Base-by-base conservation (phyloP, 148 eudicot species). In the Spergularia marina region DNA sequence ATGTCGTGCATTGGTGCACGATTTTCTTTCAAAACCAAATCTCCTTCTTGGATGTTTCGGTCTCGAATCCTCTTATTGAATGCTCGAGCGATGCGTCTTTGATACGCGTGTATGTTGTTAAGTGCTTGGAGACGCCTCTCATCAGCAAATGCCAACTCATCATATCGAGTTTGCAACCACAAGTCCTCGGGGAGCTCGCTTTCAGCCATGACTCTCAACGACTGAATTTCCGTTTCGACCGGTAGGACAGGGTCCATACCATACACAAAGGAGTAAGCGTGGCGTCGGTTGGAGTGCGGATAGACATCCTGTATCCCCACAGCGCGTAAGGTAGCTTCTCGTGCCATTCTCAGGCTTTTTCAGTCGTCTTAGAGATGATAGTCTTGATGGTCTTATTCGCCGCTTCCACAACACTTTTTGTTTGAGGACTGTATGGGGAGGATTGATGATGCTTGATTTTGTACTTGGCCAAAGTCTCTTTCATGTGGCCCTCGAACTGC, bases 261-360 rank as follows among this genome's bases (percentile, higher is more conserved):
- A 12, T 39, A 65, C 6, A 65, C 20, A 7, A 65, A 18, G 4
- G 13, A 40, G 53, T 67, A 67, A 3, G 70, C n/a, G 70, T 2
- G 70, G 41, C 0, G 54, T 47, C 51, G 7, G 47, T 65, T 13
- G 68, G 47, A 15, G 49, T 65, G 5, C 21, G 10, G 8, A 67
- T 67, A 1, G 70, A 67, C 0, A 12, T 40, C n/a, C 16, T 67
- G 6, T 40, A 67, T 0, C 70, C 70, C 54, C 70, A 67, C 4
- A 67, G 30, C 2, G 70, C 53, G 10, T 67, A 67, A 20, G 70
- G 70, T 4, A 65, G 39, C 11, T 67, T 67, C 1, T 67, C 70
- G 14, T 2, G 53, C 70, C 70, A 67, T 7, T 44, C 54, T 11
- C 51, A 12, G 0, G 51, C 34, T 41, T 65, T 65, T 17, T 65